Conservation (phyloP, 345 rosid species). For the Dipteronia sinensis region DNA sequence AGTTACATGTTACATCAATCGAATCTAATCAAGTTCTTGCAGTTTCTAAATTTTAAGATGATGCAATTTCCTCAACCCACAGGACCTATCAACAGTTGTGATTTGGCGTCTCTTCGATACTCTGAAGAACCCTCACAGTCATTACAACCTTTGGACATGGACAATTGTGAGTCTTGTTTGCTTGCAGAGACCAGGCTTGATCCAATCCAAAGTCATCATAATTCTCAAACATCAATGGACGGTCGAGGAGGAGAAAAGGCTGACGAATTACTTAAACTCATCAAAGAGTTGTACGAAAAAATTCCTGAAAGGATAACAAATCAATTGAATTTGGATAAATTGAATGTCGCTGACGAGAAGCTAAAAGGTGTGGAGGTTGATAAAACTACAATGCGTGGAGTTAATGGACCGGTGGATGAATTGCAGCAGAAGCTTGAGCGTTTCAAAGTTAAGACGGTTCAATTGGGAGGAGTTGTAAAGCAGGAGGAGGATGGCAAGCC, state of each 20-base stretch:
- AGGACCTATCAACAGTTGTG: conserved; percentile 32
- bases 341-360: not conserved
- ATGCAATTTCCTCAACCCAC: conserved; percentile 35
- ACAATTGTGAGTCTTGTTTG: not conserved
- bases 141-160: not conserved
- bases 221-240: not conserved
- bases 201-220: not conserved
- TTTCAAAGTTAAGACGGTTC: conserved; percentile 29
- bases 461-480: conserved; percentile 21
- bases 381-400: not conserved
- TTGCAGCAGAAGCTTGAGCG: conserved; percentile 31
- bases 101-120: not conserved
- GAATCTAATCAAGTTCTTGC: not conserved
- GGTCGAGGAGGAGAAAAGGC: conserved; percentile 9
- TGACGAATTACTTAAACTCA: conserved; percentile 15
- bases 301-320: conserved; percentile 22
- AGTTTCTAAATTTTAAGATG: not conserved
- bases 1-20: too few species aligned
- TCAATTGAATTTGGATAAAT: conserved; percentile 22
- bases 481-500: conserved; percentile 16
- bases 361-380: conserved; percentile 11
- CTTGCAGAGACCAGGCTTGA: not conserved
- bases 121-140: not conserved
- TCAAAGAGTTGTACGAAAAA: conserved; percentile 30
- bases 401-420: conserved; percentile 12